Base-by-base conservation (phyloP, 441 rosid genomes). In the Jatropha podagrica region DNA sequence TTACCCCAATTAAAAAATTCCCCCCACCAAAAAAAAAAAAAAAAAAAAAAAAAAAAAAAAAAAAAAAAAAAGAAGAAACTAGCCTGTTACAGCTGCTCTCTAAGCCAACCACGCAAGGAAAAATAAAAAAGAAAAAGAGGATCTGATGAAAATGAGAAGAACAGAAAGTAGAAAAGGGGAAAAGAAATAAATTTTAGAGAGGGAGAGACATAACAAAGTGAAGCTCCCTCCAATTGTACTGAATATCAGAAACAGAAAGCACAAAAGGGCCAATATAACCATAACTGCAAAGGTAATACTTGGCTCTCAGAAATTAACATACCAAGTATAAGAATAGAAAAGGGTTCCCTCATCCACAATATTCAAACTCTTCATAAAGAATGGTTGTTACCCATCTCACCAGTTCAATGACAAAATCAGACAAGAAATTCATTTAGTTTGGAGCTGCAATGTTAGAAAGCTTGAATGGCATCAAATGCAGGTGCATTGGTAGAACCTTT, bases 31-130 rank as follows among this genome's bases (percentile, higher is more conserved):
- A n/a, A n/a, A n/a, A n/a, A n/a, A n/a, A n/a, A n/a, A n/a, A n/a
- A n/a, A n/a, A n/a, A n/a, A n/a, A n/a, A n/a, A n/a, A n/a, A n/a
- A n/a, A n/a, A n/a, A n/a, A 27, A 27, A 27, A 32, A 1, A 32
- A 0, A 32, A 32, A 32, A 32, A 2, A 32, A 32, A 1, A 46
- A 27, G 23, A 48, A 44, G 61, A 67, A 64, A 15, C 38, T 37
- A 55, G 42, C 74, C 48, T 58, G 63, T 68, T 71, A 67, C 20
- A 68, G 14, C 18, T 40, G 64, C 44, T 48, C 38, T 55, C 23
- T 14, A 44, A 44, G 32, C 32, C 32, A 32, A 32, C 32, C 32
- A 32, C 32, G 32, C 0, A 32, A 32, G 32, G 32, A 32, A 32
- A 32, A 32, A 32, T 32, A 32, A 32, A 32, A 32, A 32, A 32